These are phyloP conservation scores for Wallacemonas collosoma DNA, from an alignment of 208 protist genomes.

Conservation along the genomic window DNA sequence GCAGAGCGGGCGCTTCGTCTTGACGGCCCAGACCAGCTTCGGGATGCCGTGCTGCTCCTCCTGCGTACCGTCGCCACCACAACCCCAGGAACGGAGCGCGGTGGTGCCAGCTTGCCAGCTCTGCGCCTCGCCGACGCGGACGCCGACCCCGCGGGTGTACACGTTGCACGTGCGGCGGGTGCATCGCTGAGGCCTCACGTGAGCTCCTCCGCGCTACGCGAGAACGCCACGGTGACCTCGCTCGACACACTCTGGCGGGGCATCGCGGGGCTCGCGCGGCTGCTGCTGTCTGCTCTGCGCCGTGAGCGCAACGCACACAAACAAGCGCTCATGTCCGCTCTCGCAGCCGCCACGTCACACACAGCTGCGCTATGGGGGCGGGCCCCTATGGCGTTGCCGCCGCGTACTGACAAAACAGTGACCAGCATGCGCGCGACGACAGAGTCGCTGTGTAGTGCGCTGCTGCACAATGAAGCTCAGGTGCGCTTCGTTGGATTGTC, in stretches of 20 bases:
- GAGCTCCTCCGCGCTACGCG: no score
- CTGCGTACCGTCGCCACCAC: slow-evolving; percentile 20
- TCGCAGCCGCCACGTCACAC: slow-evolving; percentile 33
- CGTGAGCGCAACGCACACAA: slow-evolving; percentile 36
- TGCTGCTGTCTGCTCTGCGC: slow-evolving; percentile 35
- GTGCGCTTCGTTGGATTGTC: slow-evolving; percentile 54
- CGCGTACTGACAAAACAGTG: slow-evolving; percentile 20
- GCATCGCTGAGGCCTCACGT: neutral
- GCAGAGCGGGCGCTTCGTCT: slow-evolving; percentile 51
- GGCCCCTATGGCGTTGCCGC: neutral
- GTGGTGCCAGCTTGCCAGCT: neutral
- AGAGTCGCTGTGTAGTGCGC: slow-evolving; percentile 52
- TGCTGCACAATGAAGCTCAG: slow-evolving; percentile 65
- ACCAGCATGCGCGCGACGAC: slow-evolving; percentile 40
- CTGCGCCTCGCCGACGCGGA: neutral
- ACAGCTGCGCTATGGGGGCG: neutral
- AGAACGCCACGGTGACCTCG: neutral
- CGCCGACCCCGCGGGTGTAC: no score
- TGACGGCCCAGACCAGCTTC: slow-evolving; percentile 26
- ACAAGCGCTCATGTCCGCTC: slow-evolving; percentile 32
- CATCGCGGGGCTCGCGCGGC: slow-evolving; percentile 40
- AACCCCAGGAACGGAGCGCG: neutral
- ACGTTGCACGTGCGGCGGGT: neutral
- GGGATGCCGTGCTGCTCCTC: slow-evolving; percentile 24
- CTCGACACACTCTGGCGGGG: slow-evolving; percentile 43